Conservation (phyloP, 2,329 filamentous ascomycete species). For the Penicillium brasilianum region DNA sequence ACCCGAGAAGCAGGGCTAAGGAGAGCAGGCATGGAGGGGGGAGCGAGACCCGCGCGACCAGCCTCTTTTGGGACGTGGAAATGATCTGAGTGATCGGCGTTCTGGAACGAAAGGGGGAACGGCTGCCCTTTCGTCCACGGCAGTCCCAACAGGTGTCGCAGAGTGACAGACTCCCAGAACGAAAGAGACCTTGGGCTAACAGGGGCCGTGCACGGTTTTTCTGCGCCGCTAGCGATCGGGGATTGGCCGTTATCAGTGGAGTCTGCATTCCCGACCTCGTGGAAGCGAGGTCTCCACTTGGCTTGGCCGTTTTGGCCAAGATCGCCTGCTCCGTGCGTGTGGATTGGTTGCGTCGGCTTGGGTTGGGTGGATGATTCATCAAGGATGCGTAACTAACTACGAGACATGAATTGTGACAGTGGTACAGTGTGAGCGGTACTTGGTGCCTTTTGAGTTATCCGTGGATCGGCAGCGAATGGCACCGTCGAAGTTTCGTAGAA, state of each 20-base stretch:
- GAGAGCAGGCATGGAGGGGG: background rate
- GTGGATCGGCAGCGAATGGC: background rate
- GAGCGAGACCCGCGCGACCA: slow-evolving; percentile 6
- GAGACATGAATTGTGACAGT: background rate
- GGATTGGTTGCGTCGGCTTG: slow-evolving; percentile 3
- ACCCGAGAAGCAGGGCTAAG: background rate
- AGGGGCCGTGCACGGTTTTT: slow-evolving; percentile 28
- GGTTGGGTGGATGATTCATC: slow-evolving; percentile 1
- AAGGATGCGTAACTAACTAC: too few relatives aligned
- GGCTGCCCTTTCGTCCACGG: slow-evolving; percentile 12
- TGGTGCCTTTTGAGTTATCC: background rate
- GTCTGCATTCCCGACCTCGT: slow-evolving; percentile 28
- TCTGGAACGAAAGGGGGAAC: slow-evolving; percentile 28
- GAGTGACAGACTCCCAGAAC: background rate
- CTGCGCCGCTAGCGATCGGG: slow-evolving; percentile 21
- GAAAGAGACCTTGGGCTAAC: too few relatives aligned
- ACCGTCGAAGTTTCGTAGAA: background rate
- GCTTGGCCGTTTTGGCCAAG: slow-evolving; percentile 23
- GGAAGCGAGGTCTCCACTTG: slow-evolving; percentile 32
- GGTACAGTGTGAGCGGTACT: background rate
- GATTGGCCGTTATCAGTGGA: slow-evolving; percentile 28
- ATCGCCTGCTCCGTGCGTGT: slow-evolving; percentile 31
- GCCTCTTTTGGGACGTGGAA: slow-evolving; percentile 14
- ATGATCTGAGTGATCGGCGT: slow-evolving; percentile 29
- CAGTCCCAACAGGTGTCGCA: background rate